Evolutionary conservation across 345 rosid species (phyloP).

Genomic region (Kandelia obovata): DNA sequence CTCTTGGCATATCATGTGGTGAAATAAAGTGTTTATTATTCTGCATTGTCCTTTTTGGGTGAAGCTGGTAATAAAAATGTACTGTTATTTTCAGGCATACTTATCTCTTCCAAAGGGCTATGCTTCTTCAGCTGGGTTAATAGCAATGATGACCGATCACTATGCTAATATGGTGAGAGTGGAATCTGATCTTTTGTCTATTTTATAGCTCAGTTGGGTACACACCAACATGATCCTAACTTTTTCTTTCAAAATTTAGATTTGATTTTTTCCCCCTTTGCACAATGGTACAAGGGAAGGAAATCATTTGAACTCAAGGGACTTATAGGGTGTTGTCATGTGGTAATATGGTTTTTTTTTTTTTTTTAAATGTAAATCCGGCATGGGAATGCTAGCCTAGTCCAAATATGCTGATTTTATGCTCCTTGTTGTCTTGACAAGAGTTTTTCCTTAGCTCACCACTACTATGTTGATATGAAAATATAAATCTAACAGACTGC

Average conservation of each 20-base stretch:
- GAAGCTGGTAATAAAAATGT: conserved; percentile 1
- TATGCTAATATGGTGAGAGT: conserved; percentile 57
- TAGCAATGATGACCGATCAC: conserved; percentile 88
- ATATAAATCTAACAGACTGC: conserved; percentile 12
- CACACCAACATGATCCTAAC: background rate
- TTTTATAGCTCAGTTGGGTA: background rate
- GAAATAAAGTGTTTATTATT: conserved; percentile 5
- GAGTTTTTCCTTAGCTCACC: too few relatives aligned
- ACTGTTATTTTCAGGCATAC: conserved; percentile 60
- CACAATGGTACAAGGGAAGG: background rate
- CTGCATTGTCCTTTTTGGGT: conserved; percentile 13
- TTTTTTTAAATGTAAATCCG: background rate
- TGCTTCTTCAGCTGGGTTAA: conserved; percentile 77
- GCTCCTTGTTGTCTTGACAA: too few relatives aligned
- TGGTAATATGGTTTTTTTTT: background rate
- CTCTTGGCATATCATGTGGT: background rate
- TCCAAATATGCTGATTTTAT: too few relatives aligned
- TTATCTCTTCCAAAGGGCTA: conserved; percentile 84
- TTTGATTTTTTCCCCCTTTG: background rate
- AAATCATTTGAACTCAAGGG: too few relatives aligned
- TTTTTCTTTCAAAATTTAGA: background rate
- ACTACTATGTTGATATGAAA: background rate
- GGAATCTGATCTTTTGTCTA: too few relatives aligned
- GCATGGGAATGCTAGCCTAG: background rate
- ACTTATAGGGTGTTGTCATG: too few relatives aligned